Conservation (phyloP, 495 filamentous ascomycete species). For the Penicillium subrubescens region DNA sequence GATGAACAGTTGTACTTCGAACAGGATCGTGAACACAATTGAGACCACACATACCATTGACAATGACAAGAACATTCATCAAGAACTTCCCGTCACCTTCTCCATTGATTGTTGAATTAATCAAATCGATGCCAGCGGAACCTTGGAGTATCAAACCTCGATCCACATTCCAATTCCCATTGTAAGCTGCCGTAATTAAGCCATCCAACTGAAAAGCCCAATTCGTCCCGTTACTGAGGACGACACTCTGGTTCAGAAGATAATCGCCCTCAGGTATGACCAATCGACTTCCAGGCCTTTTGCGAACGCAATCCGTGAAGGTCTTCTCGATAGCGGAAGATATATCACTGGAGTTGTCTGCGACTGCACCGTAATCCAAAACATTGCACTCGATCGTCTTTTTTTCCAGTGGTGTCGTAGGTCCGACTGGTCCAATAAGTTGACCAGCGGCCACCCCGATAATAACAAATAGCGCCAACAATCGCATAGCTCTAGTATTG, state of each 20-base stretch:
- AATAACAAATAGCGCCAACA: neutral
- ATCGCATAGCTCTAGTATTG: neutral
- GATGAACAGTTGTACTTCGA: neutral
- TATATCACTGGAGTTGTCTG: constrained; percentile 45
- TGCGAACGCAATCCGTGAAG: constrained; percentile 39
- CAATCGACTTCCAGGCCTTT: constrained; percentile 30
- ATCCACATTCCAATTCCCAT: constrained; percentile 37
- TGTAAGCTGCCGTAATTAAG: constrained; percentile 38
- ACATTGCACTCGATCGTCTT: constrained; percentile 45
- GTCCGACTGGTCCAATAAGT: constrained; percentile 36
- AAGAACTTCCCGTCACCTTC: constrained; percentile 34
- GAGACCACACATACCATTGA: constrained; percentile 27
- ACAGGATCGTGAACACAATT: neutral
- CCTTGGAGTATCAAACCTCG: constrained; percentile 33
- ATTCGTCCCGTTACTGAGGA: constrained; percentile 36
- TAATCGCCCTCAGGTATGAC: constrained; percentile 48
- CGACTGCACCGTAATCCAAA: constrained; percentile 47
- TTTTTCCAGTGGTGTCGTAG: constrained; percentile 32
- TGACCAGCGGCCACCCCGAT: constrained; percentile 15
- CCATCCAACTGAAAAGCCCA: constrained; percentile 50
- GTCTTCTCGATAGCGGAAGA: constrained; percentile 39
- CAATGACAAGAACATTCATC: constrained; percentile 31
- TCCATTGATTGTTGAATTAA: constrained; percentile 47
- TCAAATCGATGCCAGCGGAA: constrained; percentile 24
- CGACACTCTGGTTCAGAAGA: constrained; percentile 29